Base-by-base conservation (phyloP, 805 yeast species). In the Candida ovalis region DNA sequence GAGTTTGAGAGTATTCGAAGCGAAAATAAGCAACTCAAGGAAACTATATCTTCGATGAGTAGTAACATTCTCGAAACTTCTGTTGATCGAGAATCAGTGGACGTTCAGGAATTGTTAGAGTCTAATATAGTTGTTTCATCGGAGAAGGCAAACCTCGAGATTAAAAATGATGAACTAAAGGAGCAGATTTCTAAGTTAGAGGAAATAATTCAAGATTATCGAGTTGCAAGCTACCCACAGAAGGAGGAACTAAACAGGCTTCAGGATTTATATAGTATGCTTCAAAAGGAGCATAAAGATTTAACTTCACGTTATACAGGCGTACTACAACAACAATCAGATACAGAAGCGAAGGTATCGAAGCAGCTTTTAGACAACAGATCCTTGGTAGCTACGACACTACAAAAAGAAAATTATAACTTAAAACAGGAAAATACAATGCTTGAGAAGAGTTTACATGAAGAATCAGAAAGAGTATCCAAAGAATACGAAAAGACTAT, bases 1-100 rank as follows among this genome's bases (percentile, higher is more conserved):
- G 43, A 45, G 3, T 12, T 36, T 3, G 33, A 43, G 2, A 21
- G 35, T 15, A n/a, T 45, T 58, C 62, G 23, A 35, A 13, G 22
- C 9, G 48, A 49, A 23, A 10, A 27, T 12, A 22, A 30, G n/a
- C 13, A n/a, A 6, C 18, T 46, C 21, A 46, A 45, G 19, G 43
- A 40, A 5, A 35, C 38, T 15, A 36, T 37, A 6, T 18, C 18
- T 2, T 9, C 10, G 30, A 32, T 32, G 28, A 18, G 18, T 24
- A 13, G 22, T 15, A 3, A 30, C 9, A 5, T 42, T 6, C 4
- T 33, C 15, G 8, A 24, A 15, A 22, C 15, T 9, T 28, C 12
- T 4, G 24, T 6, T 6, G 18, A 7, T 12, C 19, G 12, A 21
- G 10, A 10, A n/a, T 21, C 19, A 35, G 12, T 35, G 9, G 38